Base-by-base conservation (phyloP, 1,284 basidiomycete genomes). In the Singerocomus rubriflavus region DNA sequence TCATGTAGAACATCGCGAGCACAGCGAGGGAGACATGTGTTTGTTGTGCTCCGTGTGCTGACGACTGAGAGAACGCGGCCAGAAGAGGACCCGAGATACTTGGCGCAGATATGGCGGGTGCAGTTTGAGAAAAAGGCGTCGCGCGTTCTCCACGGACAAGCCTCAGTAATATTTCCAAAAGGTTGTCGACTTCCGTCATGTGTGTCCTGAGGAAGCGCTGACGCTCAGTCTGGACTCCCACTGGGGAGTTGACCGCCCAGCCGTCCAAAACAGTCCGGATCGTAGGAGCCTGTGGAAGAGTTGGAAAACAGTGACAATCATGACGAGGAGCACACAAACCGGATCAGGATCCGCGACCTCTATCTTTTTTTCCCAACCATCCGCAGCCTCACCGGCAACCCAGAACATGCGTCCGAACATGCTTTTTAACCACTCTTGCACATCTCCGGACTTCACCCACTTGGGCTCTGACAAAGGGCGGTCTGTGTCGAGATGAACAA, bases 381-480 rank as follows among this genome's bases (percentile, higher is more conserved):
- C 82, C 39, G 81, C 77, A 30, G 81, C 79, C 53, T 85, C 80
- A 30, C 83, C 84, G 25, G 82, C 77, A 46, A 84, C 84, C 84
- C 85, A 88, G 61, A 88, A 87, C 79, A 86, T 85, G 27, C 85
- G 79, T 1, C 84, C 91, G 69, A 88, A 92, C 78, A 91, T 91
- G 64, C 85, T 90, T 62, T 84, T 84, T 53, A 98, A 74, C 91
- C 93, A 97, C 43, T 94, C 92, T 58, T 94, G 89, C 16, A 96
- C 81, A 65, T 95, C 91, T 39, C 95, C 94, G 4, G 88, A 90
- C 67, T 92, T 92, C 40, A 94, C 90, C 96, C 96, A 99, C 66
- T 91, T 89, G 3, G 95, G 91, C 68, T 98, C 94, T 9, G 91
- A 93, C 29, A 98, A 72, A 0, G 95, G 94, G 52, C 88, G 84